Base-by-base conservation (phyloP, 1,284 basidiomycete genomes). In the Ceratobasidium sp. region DNA sequence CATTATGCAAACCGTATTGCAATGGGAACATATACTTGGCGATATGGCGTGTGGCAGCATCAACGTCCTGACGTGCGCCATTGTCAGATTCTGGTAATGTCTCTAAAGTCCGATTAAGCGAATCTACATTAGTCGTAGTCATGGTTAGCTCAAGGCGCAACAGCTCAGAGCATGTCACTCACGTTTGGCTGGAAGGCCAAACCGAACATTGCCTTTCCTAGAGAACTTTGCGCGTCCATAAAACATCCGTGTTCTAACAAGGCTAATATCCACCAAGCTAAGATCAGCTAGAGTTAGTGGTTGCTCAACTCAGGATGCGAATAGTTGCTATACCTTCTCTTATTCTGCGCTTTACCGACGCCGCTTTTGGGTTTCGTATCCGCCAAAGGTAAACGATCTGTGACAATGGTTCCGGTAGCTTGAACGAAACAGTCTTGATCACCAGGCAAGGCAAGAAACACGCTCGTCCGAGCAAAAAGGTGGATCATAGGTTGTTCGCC, bases 21-120 rank as follows among this genome's bases (percentile, higher is more conserved):
- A 91, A 87, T 7, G 95, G 91, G 81, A 97, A 97, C 0, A 97
- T 86, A 82, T 96, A 94, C 85, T 95, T 96, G 28, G 91, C 87
- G 1, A 95, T 83, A 81, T 91, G 91, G 28, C 93, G 88, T 0
- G 89, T 88, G 74, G 89, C 87, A 46, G 69, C 77, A 69, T 80
- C 50, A 23, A 76, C 67, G 26, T 78, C 70, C 38, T 56, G 9
- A 44, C 73, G 52, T 33, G 65, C 23, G 6, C 68, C 67, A 12
- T 42, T 62, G 10, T 76, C 48, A 56, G 42, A 12, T 28, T 46
- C 48, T 46, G 64, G 38, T 44, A 71, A 26, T 23, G 48, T 28
- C 26, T 75, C 66, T 28, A 65, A 38, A 10, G 61, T 66, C 6
- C 86, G 84, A 81, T 93, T 93, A 4, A 94, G 84, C 20, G 91